Conservation (phyloP, 192 early-diverging fungal genomes). For the Coemansia sp. region DNA sequence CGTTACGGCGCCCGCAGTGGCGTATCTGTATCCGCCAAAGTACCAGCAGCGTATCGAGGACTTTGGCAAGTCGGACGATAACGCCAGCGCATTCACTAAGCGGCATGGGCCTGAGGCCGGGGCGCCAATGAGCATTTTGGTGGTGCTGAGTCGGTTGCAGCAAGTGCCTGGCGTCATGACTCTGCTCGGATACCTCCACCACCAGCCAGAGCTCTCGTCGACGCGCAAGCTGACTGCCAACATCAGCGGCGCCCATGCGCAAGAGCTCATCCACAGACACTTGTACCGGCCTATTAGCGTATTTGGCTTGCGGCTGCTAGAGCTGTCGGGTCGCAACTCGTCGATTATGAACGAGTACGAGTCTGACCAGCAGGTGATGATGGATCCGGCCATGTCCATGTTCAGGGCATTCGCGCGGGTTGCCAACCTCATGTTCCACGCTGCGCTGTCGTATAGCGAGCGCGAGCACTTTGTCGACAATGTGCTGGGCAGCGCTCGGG, state of each 20-base stretch:
- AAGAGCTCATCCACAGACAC: constrained; percentile 16
- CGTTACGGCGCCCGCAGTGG: constrained; percentile 80
- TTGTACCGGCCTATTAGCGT: constrained; percentile 39
- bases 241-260: constrained; percentile 10
- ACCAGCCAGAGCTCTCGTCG: constrained; percentile 31
- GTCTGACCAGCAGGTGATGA: constrained; percentile 59
- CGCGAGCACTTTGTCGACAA: constrained; percentile 71
- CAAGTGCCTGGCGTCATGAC: constrained; percentile 73
- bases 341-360: constrained; percentile 80
- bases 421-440: constrained; percentile 65
- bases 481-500: constrained; percentile 60
- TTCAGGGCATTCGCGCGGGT: constrained; percentile 82
- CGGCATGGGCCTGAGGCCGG: constrained; percentile 28
- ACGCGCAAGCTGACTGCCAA: constrained; percentile 16
- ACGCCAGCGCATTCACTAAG: constrained; percentile 25
- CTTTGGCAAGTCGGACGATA: constrained; percentile 17
- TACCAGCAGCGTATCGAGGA: constrained; percentile 60
- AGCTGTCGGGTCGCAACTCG: constrained; percentile 79
- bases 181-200: constrained; percentile 62
- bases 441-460: constrained; percentile 63
- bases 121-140: constrained; percentile 52
- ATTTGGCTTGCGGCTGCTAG: constrained; percentile 77
- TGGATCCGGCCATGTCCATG: constrained; percentile 80
- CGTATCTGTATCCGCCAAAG: constrained; percentile 71
- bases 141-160: constrained; percentile 66